Base-by-base conservation (phyloP, 2,329 filamentous ascomycete species). In the Xylariomycetidae sp. region DNA sequence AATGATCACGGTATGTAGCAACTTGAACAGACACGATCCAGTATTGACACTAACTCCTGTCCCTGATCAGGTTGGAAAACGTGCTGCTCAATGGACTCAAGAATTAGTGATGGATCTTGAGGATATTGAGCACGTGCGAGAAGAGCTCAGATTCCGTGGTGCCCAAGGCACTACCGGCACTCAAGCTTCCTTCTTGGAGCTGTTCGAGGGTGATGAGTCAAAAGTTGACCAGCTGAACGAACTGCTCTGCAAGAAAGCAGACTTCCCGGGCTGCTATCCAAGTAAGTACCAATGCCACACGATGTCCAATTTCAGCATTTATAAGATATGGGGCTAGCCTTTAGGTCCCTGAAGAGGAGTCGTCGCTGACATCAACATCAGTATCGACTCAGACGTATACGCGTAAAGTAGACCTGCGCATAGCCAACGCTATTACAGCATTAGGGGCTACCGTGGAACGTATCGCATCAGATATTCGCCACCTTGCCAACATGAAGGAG, bases 351-450 rank as follows among this genome's bases (percentile, higher is more conserved):
- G n/a, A n/a, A n/a, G n/a, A n/a, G n/a, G n/a, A n/a, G n/a, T n/a
- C n/a, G n/a, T n/a, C n/a, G n/a, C n/a, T n/a, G n/a, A n/a, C n/a
- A n/a, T n/a, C n/a, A n/a, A n/a, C n/a, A n/a, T n/a, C n/a, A n/a
- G n/a, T n/a, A n/a, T n/a, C n/a, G n/a, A n/a, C n/a, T n/a, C n/a
- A n/a, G n/a, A n/a, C n/a, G n/a, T n/a, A 11, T 63, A 80, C 83
- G 4, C 77, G 87, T 42, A 92, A 92, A 64, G 81, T 95, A 34
- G 88, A 96, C 56, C 69, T 85, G 25, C 71, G 82, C 36, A 70
- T 95, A n/a, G 74, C 81, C 49, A 89, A 92, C 54, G 86, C 85
- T n/a, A 67, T 95, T 20, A 72, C 75, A 19, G 85, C 80, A 1
- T 79, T 95, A 32, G 88, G 85, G 16, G 74, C 86, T n/a, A 87